Conservation (phyloP, 805 yeast species). For the Ogataea philodendri region DNA sequence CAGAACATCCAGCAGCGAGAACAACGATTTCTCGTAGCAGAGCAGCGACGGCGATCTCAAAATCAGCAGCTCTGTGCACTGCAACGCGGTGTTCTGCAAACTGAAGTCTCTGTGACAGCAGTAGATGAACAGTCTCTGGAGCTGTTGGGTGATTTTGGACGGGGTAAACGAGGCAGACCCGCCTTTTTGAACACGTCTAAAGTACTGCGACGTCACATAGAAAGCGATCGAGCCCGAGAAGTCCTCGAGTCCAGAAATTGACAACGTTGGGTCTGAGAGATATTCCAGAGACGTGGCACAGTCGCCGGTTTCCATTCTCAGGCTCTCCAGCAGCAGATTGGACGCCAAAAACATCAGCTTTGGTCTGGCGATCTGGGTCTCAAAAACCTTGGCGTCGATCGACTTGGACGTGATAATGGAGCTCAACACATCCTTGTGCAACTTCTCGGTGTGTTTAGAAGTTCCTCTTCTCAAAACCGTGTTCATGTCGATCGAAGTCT, state of each 20-base stretch:
- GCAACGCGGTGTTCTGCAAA: slow-evolving; percentile 76
- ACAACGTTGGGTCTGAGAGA: slow-evolving; percentile 81
- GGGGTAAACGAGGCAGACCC: slow-evolving; percentile 56
- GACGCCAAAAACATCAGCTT: slow-evolving; percentile 88
- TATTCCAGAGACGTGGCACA: slow-evolving; percentile 76
- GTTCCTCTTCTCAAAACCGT: slow-evolving; percentile 88
- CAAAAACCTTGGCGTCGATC: slow-evolving; percentile 40
- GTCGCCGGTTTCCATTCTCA: slow-evolving; percentile 77
- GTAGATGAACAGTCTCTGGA: slow-evolving; percentile 61
- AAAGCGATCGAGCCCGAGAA: slow-evolving; percentile 65
- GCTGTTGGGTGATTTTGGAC: slow-evolving; percentile 60
- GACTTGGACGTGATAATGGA: slow-evolving; percentile 49
- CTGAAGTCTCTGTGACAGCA: slow-evolving; percentile 77
- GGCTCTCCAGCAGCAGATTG: slow-evolving; percentile 69
- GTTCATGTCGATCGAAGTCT: slow-evolving; percentile 88
- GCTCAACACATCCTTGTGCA: slow-evolving; percentile 63
- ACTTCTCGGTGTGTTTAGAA: slow-evolving; percentile 73
- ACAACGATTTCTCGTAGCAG: slow-evolving; percentile 71
- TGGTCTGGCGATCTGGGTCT: slow-evolving; percentile 59
- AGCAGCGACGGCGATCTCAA: slow-evolving; percentile 69
- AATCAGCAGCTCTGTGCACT: slow-evolving; percentile 69
- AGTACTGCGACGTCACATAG: slow-evolving; percentile 55
- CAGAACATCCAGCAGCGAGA: slow-evolving; percentile 76
- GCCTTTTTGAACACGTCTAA: slow-evolving; percentile 49
- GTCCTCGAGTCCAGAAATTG: slow-evolving; percentile 63